Evolutionary conservation across 179 eudicot species (phyloP).

Genomic region (Silene noctiflora): DNA sequence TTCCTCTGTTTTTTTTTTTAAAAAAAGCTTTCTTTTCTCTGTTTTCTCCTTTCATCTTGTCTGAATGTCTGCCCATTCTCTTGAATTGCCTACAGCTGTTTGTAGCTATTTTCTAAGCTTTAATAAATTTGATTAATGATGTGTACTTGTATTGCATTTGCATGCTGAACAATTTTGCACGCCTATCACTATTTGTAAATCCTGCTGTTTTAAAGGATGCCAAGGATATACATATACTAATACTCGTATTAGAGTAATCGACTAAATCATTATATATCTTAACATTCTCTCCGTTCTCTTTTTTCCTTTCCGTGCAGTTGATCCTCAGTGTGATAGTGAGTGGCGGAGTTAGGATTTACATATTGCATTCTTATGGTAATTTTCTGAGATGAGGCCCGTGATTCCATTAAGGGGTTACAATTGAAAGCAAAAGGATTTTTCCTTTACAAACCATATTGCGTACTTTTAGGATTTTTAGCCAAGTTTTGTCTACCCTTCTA

Average conservation of each 20-base stretch:
- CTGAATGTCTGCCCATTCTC: not conserved
- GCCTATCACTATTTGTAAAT: constrained; percentile 2
- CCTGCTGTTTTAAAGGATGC: not conserved
- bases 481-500: not conserved
- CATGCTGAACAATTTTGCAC: constrained; percentile 17
- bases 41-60: constrained; percentile 6
- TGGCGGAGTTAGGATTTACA: too few species aligned
- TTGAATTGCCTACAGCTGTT: constrained; percentile 29
- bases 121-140: constrained; percentile 24
- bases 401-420: too few species aligned
- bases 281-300: not conserved
- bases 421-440: too few species aligned
- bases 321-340: too few species aligned
- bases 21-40: constrained; percentile 8
- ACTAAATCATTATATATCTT: not conserved
- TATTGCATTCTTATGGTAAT: too few species aligned
- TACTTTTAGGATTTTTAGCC: not conserved
- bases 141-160: constrained; percentile 19
- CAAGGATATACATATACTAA: too few species aligned
- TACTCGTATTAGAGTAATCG: too few species aligned
- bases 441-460: too few species aligned
- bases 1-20: not conserved
- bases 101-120: constrained; percentile 9
- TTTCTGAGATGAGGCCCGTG: too few species aligned
- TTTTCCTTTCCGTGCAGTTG: not conserved